Base-by-base conservation (phyloP, 2,329 filamentous ascomycete genomes). In the Aureobasidium vineae region DNA sequence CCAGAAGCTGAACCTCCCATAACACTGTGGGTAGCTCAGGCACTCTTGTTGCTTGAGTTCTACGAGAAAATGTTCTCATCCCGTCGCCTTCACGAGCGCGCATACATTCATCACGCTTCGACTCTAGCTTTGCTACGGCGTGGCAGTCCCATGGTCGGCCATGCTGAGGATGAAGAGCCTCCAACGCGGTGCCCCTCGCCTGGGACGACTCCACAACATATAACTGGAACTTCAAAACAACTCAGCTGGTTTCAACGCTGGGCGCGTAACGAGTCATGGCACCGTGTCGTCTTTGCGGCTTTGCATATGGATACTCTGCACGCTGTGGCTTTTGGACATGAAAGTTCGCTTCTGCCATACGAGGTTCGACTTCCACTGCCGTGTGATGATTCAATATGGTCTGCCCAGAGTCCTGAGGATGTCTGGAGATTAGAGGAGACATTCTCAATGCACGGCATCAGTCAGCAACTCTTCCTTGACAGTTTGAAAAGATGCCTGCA, bases 1-100 rank as follows among this genome's bases (percentile, higher is more conserved):
- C 94, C 92, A 82, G 89, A 96, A 74, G 96, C 94, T 77, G 85
- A 90, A 23, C 92, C 94, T 3, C 94, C 94, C 0, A 92, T 93
- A 13, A 95, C 96, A 77, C 79, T 98, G 5, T 97, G 93, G 93
- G 86, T 96, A 0, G 97, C 97, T 78, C 93, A 97, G 75, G 88
- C 92, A 2, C 79, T 97, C 33, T 81, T 97, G 6, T 82, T 97
- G 4, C 83, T 97, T 16, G 94, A 97, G 75, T 81, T 96, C 1
- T 97, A 96, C 73, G 93, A 98, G 79, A 97, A 98, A 81, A 92
- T 96, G 89, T 97, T 93, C 75, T 94, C 92, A 23, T 96, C 92
- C 0, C 86, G 93, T 70, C 89, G 92, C 67, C 81, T 97, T 43
- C 93, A 98, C 76, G 93, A 97, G 78, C 86, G 94, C 70, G 92